Percentiles rank a stretch among this genome's conserved stretches.
Evolutionary conservation across 345 rosid species (phyloP).

Genomic region (Lagerstroemia speciosa): DNA sequence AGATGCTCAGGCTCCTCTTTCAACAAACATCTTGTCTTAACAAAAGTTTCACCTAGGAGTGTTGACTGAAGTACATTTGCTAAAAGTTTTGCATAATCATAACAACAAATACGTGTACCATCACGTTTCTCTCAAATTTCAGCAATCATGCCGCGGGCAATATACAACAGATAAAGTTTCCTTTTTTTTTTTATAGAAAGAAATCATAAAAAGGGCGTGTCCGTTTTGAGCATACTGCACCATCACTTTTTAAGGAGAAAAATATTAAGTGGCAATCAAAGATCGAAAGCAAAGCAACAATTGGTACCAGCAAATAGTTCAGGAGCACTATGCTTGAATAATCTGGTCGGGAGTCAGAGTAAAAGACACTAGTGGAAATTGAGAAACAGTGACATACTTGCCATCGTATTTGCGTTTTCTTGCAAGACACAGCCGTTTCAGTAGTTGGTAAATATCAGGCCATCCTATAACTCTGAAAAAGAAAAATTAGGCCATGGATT

Average conservation of each 20-base stretch:
- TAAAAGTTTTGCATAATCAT: background rate
- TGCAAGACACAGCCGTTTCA: background rate
- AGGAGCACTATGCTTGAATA: background rate
- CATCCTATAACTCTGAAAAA: background rate
- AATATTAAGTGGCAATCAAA: background rate
- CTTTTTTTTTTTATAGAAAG: too few species aligned
- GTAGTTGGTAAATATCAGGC: background rate
- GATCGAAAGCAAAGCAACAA: background rate
- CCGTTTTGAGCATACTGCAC: conserved; percentile 75
- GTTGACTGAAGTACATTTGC: background rate
- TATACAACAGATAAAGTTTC: conserved; percentile 66
- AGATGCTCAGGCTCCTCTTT: too few species aligned
- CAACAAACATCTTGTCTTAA: background rate
- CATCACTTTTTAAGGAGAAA: conserved; percentile 54
- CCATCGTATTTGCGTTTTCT: too few species aligned
- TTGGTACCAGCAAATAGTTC: background rate
- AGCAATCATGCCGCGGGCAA: conserved; percentile 47
- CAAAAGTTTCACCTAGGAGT: background rate
- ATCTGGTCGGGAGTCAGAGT: too few species aligned
- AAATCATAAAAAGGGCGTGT: too few species aligned
- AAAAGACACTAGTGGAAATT: too few species aligned
- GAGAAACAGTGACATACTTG: too few species aligned
- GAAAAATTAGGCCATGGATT: background rate
- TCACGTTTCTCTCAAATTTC: conserved; percentile 55
- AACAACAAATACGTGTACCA: conserved; percentile 31